Percentiles rank a stretch among this genome's conserved stretches.
Evolutionary conservation across 805 yeast species (phyloP).

Genomic region (Hanseniaspora clermontiae): DNA sequence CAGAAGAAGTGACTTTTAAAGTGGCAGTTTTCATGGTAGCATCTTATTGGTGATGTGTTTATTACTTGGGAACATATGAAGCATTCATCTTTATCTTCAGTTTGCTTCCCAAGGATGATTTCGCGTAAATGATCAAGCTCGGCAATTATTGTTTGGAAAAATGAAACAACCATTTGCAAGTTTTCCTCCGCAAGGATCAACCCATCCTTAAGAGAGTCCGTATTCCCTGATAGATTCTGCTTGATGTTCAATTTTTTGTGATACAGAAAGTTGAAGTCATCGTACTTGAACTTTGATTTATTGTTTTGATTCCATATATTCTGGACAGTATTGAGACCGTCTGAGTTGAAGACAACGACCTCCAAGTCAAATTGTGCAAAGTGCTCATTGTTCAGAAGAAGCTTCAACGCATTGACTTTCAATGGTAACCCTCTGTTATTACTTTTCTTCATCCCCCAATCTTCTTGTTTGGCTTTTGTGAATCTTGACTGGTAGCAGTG

Average conservation of each 20-base stretch:
- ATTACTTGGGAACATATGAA: not conserved
- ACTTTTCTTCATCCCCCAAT: constrained; percentile 22
- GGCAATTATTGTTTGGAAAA: constrained; percentile 18
- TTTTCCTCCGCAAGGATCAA: constrained; percentile 18
- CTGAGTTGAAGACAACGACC: constrained; percentile 35
- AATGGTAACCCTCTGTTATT: constrained; percentile 34
- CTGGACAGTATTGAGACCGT: constrained; percentile 4
- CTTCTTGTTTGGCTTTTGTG: constrained; percentile 28
- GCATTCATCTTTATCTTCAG: not conserved
- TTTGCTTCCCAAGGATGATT: not conserved
- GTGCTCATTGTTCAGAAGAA: constrained; percentile 32
- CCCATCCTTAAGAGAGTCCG: not conserved
- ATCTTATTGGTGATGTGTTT: constrained; percentile 16
- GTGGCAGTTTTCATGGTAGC: constrained; percentile 27
- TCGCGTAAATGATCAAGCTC: not conserved
- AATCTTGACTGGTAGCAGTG: constrained; percentile 57
- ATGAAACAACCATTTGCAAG: constrained; percentile 20
- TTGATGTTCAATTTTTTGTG: not conserved
- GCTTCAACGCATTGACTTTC: constrained; percentile 36
- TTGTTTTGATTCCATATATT: constrained; percentile 6
- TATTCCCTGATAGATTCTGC: not conserved
- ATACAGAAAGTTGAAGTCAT: not conserved
- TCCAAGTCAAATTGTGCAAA: constrained; percentile 37
- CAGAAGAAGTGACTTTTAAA: constrained; percentile 32
- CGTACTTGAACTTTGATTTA: not conserved